Evolutionary conservation across 2,329 filamentous ascomycete genomes (phyloP).

Genomic region (Talaromyces islandicus): DNA sequence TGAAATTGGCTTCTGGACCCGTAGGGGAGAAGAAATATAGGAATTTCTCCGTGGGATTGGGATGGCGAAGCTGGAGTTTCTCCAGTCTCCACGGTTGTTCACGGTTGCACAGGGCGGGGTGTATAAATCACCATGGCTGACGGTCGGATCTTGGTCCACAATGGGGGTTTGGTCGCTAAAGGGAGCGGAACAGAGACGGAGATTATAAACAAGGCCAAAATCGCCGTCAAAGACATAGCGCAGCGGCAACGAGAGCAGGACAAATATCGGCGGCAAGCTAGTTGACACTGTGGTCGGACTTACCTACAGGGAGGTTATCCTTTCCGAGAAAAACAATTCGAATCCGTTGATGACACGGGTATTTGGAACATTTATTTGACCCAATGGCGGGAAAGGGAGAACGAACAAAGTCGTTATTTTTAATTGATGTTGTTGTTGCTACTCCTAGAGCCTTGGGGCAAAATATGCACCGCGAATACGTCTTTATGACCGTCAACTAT

Average conservation of each 20-base stretch:
- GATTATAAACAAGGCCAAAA: background rate
- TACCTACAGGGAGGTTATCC: background rate
- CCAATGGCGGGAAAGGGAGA: no score
- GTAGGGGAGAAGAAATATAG: slow-evolving; percentile 19
- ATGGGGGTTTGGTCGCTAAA: slow-evolving; percentile 21
- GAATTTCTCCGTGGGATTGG: slow-evolving; percentile 30
- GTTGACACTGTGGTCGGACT: background rate
- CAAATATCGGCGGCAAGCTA: background rate
- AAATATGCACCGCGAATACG: no score
- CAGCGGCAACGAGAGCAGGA: background rate
- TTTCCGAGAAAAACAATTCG: background rate
- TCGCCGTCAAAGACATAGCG: slow-evolving; percentile 1
- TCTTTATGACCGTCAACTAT: no score
- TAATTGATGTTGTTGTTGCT: background rate
- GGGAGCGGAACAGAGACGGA: slow-evolving; percentile 6
- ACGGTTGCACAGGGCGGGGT: slow-evolving; percentile 36
- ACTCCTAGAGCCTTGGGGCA: no score
- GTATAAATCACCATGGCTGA: slow-evolving; percentile 38
- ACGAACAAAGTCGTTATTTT: background rate
- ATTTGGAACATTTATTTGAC: background rate
- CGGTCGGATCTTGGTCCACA: slow-evolving; percentile 31
- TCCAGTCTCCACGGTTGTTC: slow-evolving; percentile 34
- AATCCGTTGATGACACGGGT: background rate
- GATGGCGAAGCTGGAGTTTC: slow-evolving; percentile 9
- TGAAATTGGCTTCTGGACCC: slow-evolving; percentile 40